Conservation (phyloP, 768 basidiomycete species). For the Leucogyrophana mollusca region DNA sequence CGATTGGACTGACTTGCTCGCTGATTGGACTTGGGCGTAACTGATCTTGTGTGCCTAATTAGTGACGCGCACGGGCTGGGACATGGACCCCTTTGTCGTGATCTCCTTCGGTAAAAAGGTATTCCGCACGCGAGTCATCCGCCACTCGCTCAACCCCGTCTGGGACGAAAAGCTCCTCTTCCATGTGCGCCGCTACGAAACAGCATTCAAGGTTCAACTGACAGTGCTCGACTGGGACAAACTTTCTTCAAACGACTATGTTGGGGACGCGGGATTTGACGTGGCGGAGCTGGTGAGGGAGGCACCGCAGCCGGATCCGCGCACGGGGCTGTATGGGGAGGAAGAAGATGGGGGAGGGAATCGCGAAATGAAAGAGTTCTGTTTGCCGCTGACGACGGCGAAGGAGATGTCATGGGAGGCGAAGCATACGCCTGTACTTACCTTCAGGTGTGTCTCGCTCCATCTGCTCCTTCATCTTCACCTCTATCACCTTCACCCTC, state of each 20-base stretch:
- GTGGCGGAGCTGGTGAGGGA: conserved; percentile 66
- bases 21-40: too few species aligned
- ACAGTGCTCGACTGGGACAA: conserved; percentile 97
- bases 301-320: conserved; percentile 63
- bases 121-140: conserved; percentile 86
- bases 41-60: not conserved
- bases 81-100: conserved; percentile 98
- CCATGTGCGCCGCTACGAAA: conserved; percentile 89
- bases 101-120: conserved; percentile 97
- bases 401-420: conserved; percentile 72
- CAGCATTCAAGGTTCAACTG: conserved; percentile 72
- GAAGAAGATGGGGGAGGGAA: conserved; percentile 46
- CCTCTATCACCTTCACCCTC: not conserved
- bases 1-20: too few species aligned
- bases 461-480: not conserved
- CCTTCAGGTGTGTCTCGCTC: conserved; percentile 50
- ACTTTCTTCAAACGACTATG: conserved; percentile 81
- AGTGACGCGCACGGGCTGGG: conserved; percentile 88
- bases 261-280: conserved; percentile 76
- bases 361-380: conserved; percentile 69
- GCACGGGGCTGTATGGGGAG: conserved; percentile 45
- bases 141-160: conserved; percentile 79
- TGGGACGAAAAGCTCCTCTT: conserved; percentile 97
- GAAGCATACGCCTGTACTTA: conserved; percentile 67
- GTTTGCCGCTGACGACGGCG: conserved; percentile 56